Evolutionary conservation across 345 rosid genomes (phyloP).

Genomic region (Aquilaria sinensis): DNA sequence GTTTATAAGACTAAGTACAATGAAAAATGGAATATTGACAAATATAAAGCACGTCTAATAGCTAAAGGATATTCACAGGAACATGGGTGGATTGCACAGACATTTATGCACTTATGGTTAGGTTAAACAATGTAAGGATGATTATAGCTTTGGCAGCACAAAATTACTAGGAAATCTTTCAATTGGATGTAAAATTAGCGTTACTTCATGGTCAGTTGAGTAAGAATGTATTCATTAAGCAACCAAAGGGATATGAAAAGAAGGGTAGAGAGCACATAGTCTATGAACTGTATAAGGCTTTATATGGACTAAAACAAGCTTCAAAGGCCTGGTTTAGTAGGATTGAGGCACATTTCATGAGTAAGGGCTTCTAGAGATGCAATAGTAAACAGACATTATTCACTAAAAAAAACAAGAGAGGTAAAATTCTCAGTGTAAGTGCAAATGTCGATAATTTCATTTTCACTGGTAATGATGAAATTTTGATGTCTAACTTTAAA

Average conservation of each 20-base stretch:
- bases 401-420: too few species aligned
- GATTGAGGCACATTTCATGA: background rate
- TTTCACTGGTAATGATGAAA: background rate
- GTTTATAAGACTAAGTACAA: constrained; percentile 11
- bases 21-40: background rate
- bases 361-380: background rate
- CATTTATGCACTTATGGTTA: background rate
- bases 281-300: too few species aligned
- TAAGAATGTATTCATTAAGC: constrained; percentile 2
- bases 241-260: too few species aligned
- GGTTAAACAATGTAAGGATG: constrained; percentile 5
- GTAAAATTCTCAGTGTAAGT: background rate
- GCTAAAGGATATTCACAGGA: constrained; percentile 3
- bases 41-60: too few species aligned
- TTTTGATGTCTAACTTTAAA: too few species aligned
- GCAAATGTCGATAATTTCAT: background rate
- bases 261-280: too few species aligned
- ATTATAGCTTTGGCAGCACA: constrained; percentile 1
- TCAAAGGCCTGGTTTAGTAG: background rate
- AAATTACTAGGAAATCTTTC: constrained; percentile 3
- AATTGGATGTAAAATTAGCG: constrained; percentile 10
- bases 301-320: too few species aligned
- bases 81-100: constrained; percentile 2
- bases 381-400: background rate
- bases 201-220: constrained; percentile 10